Base-by-base conservation (phyloP, 2,329 filamentous ascomycete genomes). In the Allantophomopsis lycopodina region DNA sequence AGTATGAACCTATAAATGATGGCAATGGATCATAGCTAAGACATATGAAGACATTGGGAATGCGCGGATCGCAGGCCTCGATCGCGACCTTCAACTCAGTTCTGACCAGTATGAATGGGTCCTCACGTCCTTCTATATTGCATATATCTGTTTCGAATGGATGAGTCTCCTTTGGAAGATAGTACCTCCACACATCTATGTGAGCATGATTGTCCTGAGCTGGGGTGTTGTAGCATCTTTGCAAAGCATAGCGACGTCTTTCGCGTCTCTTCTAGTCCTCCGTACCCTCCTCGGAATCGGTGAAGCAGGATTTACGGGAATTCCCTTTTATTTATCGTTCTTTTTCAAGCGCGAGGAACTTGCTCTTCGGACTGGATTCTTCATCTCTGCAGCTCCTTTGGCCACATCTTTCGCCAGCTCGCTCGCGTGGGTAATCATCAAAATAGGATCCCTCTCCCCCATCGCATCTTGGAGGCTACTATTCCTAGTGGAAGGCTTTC, bases 391-490 rank as follows among this genome's bases (percentile, higher is more conserved):
- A 47, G 87, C 87, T 1, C 74, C 74, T 1, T 68, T 94, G 4
- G 85, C 86, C 2, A 91, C 84, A 33, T 79, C 78, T 2, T 88
- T 93, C 54, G 83, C 85, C 0, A 84, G 84, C 32, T 79, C 72
- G 7, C 65, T 94, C 4, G 86, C 87, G 7, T 86, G 81, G 78
- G 53, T 77, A 16, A 89, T 94, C 45, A 71, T 87, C 38, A 76
- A 74, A 50, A 51, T 86, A 12, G 83, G 76, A 38, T 62, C 73
- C 36, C 53, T 67, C 44, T 65, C 72, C 1, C 81, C 81, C 13
- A 78, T 94, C 37, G 82, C 84, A 0, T 76, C 83, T 4, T 94
- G 87, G 87, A 73, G 87, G n/a, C 68, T 88, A 2, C 66, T 94
- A 20, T 93, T 94, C 52, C 68, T 94, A 7, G 50, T 89, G 11